Evolutionary conservation across 1,139 yeast genomes (phyloP), one percentile per base, ranked within the genome.

Genomic region (Kodamaea sp.): DNA sequence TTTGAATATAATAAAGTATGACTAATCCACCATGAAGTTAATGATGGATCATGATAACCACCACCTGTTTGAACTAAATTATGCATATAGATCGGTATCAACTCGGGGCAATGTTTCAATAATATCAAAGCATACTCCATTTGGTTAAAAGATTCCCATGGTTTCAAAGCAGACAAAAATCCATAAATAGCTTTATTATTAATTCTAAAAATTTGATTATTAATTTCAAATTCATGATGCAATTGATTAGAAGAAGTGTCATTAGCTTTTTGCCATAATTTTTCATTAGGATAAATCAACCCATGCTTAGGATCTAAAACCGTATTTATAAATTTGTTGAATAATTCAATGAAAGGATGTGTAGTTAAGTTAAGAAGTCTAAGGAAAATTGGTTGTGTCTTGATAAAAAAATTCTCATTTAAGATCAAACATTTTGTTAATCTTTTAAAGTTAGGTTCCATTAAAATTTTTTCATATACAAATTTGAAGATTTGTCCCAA

Each of bases 1-100:
- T 78, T 75, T 1, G 81, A 72, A 37, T 84, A 65, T 7, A 88
- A 61, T 24, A 83, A 65, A 1, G 88, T 75, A 58, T 78, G 83
- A 7, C 92, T 84, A 27, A 89, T 68, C 90, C 95, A 90, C 67
- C 85, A 87, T 5, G 90, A 80, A 1, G 94, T 70, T 42, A 83
- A 65, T 34, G 79, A 74, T 2, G 95, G 94, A 40, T 83, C 90
- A 60, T 67, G 88, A 44, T 70, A 72, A 33, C 79, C 86, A 44
- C 76, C 75, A 31, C 77, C 74, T 27, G 77, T 71, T 25, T 67
- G 62, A 3, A 76, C 71, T 24, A 81, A 54, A 60, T 79, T 74
- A 36, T 76, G 69, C 57, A 79, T 70, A 48, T 84, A 90, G 1
- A 90, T 86, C 1, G 89, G 79, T 1, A 87, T 72, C 28, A 92